Conservation (phyloP, 805 yeast species). For the Zygotorulaspora chibaensis region DNA sequence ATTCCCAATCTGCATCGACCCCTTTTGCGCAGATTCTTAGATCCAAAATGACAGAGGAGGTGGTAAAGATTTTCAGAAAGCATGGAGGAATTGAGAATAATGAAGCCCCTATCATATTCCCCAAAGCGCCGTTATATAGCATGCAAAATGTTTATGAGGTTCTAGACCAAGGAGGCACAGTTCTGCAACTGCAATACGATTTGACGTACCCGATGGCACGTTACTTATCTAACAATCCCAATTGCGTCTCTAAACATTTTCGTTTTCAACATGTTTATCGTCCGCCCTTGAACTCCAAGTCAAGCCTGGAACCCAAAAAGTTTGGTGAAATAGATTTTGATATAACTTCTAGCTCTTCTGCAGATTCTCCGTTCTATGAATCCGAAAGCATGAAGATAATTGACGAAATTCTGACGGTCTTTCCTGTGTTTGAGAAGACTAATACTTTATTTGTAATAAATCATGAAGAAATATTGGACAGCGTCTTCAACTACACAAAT, state of each 20-base stretch:
- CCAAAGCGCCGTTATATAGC: constrained; percentile 69
- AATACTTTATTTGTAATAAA: constrained; percentile 62
- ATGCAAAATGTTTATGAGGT: constrained; percentile 71
- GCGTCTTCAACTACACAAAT: constrained; percentile 76
- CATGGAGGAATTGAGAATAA: constrained; percentile 88
- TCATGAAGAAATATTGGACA: constrained; percentile 74
- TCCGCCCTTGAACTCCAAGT: constrained; percentile 45
- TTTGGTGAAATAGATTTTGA: constrained; percentile 87
- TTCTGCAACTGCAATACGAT: constrained; percentile 85
- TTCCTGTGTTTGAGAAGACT: constrained; percentile 62
- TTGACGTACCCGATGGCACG: constrained; percentile 88
- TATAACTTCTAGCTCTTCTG: constrained; percentile 48
- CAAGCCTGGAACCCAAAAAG: constrained; percentile 68
- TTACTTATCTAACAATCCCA: constrained; percentile 59
- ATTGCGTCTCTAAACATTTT: constrained; percentile 49
- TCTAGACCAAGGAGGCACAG: constrained; percentile 80
- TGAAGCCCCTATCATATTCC: constrained; percentile 65
- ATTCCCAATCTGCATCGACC: constrained; percentile 29
- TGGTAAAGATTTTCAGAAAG: constrained; percentile 58
- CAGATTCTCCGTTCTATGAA: constrained; percentile 57
- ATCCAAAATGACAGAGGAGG: constrained; percentile 54
- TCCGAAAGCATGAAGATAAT: constrained; percentile 85
- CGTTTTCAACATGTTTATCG: constrained; percentile 81
- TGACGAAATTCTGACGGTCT: constrained; percentile 61
- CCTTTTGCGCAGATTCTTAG: constrained; percentile 53